A percentile compares a stretch with the other conserved stretches of the same genome.
Evolutionary conservation across 768 basidiomycete species (phyloP).

Genomic region (Suillus cothurnatus): DNA sequence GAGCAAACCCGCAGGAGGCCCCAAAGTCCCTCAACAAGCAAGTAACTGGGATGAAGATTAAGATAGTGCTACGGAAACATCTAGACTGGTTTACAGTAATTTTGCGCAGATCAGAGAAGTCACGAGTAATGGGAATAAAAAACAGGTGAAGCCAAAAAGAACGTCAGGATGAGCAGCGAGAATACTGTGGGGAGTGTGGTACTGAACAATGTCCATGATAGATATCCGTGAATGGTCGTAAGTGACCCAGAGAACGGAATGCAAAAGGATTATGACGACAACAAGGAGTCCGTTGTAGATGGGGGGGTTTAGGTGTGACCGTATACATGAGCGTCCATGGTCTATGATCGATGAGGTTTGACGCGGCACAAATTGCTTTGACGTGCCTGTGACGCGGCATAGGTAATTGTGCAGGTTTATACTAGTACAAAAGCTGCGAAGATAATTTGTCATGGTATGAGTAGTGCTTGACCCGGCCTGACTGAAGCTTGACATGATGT

Average conservation of each 20-base stretch:
- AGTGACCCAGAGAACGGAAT: constrained; percentile 1
- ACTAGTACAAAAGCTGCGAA: no score
- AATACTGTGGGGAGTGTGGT: constrained; percentile 14
- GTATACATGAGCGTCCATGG: constrained; percentile 14
- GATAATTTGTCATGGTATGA: no score
- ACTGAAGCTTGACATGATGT: no score
- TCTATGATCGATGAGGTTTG: no score
- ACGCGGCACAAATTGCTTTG: no score
- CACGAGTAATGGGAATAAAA: constrained; percentile 17
- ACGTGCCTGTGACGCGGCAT: no score
- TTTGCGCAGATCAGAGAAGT: constrained; percentile 21
- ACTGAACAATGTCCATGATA: constrained; percentile 36
- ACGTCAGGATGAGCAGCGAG: not conserved
- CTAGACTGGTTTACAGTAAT: constrained; percentile 31
- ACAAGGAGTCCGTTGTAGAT: constrained; percentile 17
- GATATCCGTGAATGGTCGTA: constrained; percentile 21
- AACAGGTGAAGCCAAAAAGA: constrained; percentile 13
- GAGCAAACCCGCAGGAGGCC: no score
- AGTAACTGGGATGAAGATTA: constrained; percentile 86
- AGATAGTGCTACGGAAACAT: constrained; percentile 13
- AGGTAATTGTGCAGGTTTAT: no score
- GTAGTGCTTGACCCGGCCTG: no score
- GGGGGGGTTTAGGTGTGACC: constrained; percentile 8
- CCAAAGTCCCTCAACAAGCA: constrained; percentile 70
- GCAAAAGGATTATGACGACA: constrained; percentile 22